Percentiles rank a stretch among this genome's conserved stretches.
These are phyloP conservation scores for Dothidotthia symphoricarpi DNA, from an alignment of 2,329 filamentous ascomycete species.

Conservation along the genomic window DNA sequence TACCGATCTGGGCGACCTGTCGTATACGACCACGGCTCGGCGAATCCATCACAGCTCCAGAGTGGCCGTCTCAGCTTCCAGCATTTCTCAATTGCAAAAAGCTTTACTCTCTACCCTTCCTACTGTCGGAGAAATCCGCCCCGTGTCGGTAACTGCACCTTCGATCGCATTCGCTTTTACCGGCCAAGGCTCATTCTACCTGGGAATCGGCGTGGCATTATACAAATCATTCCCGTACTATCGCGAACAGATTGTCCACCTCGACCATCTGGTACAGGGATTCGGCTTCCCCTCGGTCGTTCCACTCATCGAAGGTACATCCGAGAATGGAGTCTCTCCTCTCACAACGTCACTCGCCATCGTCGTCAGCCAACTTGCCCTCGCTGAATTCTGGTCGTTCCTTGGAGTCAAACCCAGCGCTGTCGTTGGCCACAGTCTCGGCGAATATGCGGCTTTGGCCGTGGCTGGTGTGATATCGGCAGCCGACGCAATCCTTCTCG, in stretches of 20 bases:
- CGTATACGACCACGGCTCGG: conserved; percentile 22
- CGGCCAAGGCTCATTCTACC: conserved; percentile 37
- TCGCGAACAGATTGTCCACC: conserved; percentile 25
- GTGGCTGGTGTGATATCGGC: conserved; percentile 38
- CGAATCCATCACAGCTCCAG: conserved; percentile 17
- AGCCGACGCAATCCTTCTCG: conserved; percentile 37
- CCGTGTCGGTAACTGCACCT: conserved; percentile 3
- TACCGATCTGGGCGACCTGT: conserved; percentile 5
- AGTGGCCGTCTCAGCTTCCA: conserved; percentile 1
- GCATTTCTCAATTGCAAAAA: background rate
- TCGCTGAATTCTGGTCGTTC: conserved; percentile 13
- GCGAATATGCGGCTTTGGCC: conserved; percentile 43
- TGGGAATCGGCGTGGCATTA: conserved; percentile 8
- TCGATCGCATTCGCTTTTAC: conserved; percentile 43
- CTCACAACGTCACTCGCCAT: conserved; percentile 40
- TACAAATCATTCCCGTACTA: conserved; percentile 24
- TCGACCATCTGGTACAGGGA: conserved; percentile 26
- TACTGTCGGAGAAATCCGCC: too few relatives aligned
- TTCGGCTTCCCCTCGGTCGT: conserved; percentile 35
- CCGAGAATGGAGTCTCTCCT: background rate
- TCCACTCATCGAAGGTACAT: conserved; percentile 6
- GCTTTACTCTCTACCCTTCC: background rate
- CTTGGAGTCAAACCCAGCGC: conserved; percentile 12
- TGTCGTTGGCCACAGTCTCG: conserved; percentile 35
- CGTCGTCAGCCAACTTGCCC: conserved; percentile 43